A percentile compares a stretch with the other conserved stretches of the same genome.
Evolutionary conservation across 2,329 filamentous ascomycete species (phyloP).

Genomic region (Arthrobotrys iridis): DNA sequence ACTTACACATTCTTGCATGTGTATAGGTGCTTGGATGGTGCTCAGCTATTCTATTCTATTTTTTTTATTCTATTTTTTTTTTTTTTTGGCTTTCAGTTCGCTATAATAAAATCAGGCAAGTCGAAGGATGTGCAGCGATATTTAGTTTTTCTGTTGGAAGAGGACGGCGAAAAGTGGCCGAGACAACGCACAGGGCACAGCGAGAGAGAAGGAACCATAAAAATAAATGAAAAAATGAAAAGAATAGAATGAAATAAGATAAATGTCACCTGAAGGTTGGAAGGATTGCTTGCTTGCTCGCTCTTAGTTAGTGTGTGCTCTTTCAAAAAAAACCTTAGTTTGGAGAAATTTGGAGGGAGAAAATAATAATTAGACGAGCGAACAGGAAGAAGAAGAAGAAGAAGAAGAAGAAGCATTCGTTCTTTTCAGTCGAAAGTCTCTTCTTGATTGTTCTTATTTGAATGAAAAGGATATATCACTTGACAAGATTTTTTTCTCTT

Average conservation of each 20-base stretch:
- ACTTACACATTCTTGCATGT: not conserved
- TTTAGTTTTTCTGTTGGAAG: not conserved
- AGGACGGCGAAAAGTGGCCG: slow-evolving; percentile 44
- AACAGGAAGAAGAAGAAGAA: not conserved
- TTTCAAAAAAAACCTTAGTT: too few species aligned
- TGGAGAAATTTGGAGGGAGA: too few species aligned
- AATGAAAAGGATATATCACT: slow-evolving; percentile 28
- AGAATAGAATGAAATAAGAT: too few species aligned
- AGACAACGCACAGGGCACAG: slow-evolving; percentile 46
- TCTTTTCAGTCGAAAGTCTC: too few species aligned
- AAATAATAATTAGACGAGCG: too few species aligned
- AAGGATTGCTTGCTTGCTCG: too few species aligned
- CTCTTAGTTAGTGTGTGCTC: too few species aligned
- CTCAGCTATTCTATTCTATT: not conserved
- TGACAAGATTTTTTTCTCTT: slow-evolving; percentile 49
- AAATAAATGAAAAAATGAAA: not conserved
- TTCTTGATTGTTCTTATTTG: too few species aligned
- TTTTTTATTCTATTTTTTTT: not conserved
- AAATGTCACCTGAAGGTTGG: slow-evolving; percentile 23
- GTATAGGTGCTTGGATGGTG: not conserved
- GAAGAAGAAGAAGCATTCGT: not conserved
- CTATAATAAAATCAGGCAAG: not conserved
- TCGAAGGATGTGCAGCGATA: too few species aligned
- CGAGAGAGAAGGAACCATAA: not conserved
- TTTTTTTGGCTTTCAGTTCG: not conserved